Evolutionary conservation across 495 filamentous ascomycete species (phyloP).

Genomic region (Apiosordaria backusii): DNA sequence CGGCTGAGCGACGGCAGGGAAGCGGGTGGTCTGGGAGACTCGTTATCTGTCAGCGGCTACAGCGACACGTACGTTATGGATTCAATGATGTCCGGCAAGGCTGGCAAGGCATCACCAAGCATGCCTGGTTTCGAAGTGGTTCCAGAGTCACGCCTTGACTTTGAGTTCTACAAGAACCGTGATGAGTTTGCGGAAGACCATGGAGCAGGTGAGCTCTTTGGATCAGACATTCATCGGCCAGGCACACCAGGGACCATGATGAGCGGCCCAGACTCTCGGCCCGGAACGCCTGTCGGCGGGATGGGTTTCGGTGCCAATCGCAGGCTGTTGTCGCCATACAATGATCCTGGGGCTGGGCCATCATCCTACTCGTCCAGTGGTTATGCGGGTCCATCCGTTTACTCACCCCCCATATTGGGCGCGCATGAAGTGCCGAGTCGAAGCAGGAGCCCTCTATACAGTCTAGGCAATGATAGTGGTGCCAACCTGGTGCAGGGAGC

Average conservation of each 20-base stretch:
- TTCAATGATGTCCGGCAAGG: constrained; percentile 68
- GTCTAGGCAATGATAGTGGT: constrained; percentile 42
- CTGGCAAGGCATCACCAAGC: constrained; percentile 59
- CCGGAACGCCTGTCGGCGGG: constrained; percentile 41
- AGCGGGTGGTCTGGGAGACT: constrained; percentile 50
- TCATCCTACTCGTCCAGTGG: constrained; percentile 18
- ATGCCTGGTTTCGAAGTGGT: constrained; percentile 79
- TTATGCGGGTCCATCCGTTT: background rate
- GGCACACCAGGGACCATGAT: constrained; percentile 61
- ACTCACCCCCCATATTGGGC: constrained; percentile 7
- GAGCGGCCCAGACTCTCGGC: constrained; percentile 34
- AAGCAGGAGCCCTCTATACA: constrained; percentile 40
- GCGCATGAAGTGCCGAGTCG: constrained; percentile 16
- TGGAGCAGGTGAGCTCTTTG: constrained; percentile 73
- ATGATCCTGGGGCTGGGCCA: constrained; percentile 18
- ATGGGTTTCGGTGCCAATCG: constrained; percentile 31
- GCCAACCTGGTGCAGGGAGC: constrained; percentile 43
- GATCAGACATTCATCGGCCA: constrained; percentile 64
- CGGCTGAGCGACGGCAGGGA: constrained; percentile 58
- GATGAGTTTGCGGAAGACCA: constrained; percentile 85
- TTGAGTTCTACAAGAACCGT: constrained; percentile 84
- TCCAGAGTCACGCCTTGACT: constrained; percentile 84
- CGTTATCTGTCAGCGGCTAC: constrained; percentile 59
- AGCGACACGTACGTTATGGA: constrained; percentile 72
- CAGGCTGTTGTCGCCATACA: constrained; percentile 20